Evolutionary conservation across 2,329 filamentous ascomycete species (phyloP).

Genomic region (Botrytis fabae): DNA sequence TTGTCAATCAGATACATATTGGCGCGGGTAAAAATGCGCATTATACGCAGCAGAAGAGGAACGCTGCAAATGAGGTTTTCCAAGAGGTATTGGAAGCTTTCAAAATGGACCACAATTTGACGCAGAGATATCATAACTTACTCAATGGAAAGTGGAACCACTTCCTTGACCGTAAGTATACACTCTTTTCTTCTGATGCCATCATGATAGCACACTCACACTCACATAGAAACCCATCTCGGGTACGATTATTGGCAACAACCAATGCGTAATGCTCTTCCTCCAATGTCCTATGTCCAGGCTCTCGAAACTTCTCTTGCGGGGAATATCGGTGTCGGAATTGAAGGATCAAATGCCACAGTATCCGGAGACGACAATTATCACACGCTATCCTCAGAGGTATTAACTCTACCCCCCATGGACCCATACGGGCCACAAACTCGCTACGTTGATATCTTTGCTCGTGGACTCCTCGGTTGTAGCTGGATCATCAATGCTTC

Average conservation of each 20-base stretch:
- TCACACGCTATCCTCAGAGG: slow-evolving; percentile 56
- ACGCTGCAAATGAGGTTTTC: slow-evolving; percentile 56
- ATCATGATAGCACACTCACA: slow-evolving; percentile 38
- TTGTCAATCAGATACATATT: slow-evolving; percentile 56
- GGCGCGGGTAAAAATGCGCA: slow-evolving; percentile 53
- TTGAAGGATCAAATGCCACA: slow-evolving; percentile 66
- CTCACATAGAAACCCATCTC: slow-evolving; percentile 49
- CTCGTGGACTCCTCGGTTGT: slow-evolving; percentile 54
- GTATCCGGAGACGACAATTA: slow-evolving; percentile 67
- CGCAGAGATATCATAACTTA: slow-evolving; percentile 56
- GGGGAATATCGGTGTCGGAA: slow-evolving; percentile 62
- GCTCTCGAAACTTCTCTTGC: slow-evolving; percentile 57
- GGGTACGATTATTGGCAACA: slow-evolving; percentile 61
- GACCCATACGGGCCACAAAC: slow-evolving; percentile 57
- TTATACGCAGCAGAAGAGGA: slow-evolving; percentile 57
- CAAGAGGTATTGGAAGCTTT: slow-evolving; percentile 54
- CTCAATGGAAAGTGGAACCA: slow-evolving; percentile 63
- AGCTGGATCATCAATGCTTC: slow-evolving; percentile 53
- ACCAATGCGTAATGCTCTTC: slow-evolving; percentile 68
- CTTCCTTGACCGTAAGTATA: slow-evolving; percentile 55
- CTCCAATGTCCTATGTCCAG: slow-evolving; percentile 61
- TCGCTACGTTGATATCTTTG: slow-evolving; percentile 65
- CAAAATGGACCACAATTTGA: slow-evolving; percentile 57
- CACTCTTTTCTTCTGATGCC: neutral
- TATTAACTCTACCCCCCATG: slow-evolving; percentile 55